phyloP scores from a whole-genome alignment of 139 green algal genomes.

The Chlamydomonas asymmetrica region DNA sequence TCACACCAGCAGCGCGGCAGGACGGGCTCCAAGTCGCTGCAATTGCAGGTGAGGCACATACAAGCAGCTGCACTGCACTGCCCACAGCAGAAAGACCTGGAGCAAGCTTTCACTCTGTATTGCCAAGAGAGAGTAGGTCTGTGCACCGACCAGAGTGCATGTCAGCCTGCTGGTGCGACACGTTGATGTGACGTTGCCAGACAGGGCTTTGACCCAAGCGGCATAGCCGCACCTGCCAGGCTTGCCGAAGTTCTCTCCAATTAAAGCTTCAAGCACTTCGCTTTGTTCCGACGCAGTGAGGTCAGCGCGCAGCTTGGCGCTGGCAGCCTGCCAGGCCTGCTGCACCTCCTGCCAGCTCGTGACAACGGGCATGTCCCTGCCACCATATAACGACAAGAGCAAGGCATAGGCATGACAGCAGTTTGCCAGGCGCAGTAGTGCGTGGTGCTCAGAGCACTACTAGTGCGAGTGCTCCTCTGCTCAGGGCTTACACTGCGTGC shows the following conservation, averaged over 20 bases:
- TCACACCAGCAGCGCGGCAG: slow-evolving; percentile 3
- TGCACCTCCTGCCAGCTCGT: not conserved
- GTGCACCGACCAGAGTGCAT: no score
- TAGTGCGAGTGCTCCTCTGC: not conserved
- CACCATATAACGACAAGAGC: not conserved
- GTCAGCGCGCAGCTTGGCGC: not conserved
- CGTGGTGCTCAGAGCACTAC: not conserved
- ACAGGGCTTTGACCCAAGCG: not conserved
- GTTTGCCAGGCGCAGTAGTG: not conserved
- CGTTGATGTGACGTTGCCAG: not conserved
- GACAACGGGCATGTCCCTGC: slow-evolving; percentile 8
- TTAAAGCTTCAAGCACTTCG: not conserved
- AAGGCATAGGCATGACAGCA: not conserved
- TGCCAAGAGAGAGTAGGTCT: no score
- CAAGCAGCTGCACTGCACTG: no score
- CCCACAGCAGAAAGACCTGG: no score
- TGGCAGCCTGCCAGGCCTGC: not conserved
- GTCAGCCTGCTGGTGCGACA: no score
- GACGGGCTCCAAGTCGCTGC: slow-evolving; percentile 9
- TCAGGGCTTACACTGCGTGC: slow-evolving; percentile 8
- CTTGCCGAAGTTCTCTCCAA: slow-evolving; percentile 1
- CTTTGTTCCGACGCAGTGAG: not conserved
- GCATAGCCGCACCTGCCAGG: not conserved
- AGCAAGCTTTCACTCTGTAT: no score
- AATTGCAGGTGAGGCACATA: no score